phyloP scores from a whole-genome alignment of 2,329 filamentous ascomycete species.

The Bipolaris gigantea region DNA sequence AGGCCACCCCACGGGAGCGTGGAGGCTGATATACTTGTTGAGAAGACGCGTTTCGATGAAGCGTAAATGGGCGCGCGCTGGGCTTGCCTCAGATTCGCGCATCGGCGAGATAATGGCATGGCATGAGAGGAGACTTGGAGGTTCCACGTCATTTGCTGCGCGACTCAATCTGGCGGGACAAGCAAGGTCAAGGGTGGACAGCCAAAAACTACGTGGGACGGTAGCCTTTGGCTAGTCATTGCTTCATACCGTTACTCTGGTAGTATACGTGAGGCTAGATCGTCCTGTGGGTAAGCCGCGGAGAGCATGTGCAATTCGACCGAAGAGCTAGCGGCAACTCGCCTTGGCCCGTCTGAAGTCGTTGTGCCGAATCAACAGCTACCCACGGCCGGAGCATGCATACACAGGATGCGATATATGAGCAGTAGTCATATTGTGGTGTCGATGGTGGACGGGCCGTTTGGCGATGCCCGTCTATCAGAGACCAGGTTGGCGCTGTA shows the following conservation, averaged over 20 bases:
- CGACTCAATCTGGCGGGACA: slow-evolving; percentile 42
- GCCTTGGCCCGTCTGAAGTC: slow-evolving; percentile 23
- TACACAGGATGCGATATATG: slow-evolving; percentile 20
- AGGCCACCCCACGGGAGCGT: slow-evolving; percentile 43
- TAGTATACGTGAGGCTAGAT: slow-evolving; percentile 40
- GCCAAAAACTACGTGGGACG: slow-evolving; percentile 30
- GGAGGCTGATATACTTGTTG: slow-evolving; percentile 45
- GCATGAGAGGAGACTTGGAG: slow-evolving; percentile 34
- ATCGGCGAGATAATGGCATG: slow-evolving; percentile 44
- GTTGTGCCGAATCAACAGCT: slow-evolving; percentile 39
- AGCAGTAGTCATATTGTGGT: slow-evolving; percentile 28
- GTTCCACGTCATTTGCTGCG: slow-evolving; percentile 45
- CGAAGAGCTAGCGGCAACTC: slow-evolving; percentile 15
- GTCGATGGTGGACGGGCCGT: slow-evolving; percentile 21
- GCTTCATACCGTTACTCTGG: slow-evolving; percentile 40
- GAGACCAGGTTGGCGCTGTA: slow-evolving; percentile 30
- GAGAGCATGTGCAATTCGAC: slow-evolving; percentile 22
- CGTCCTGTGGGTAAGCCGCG: slow-evolving; percentile 29
- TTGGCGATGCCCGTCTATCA: slow-evolving; percentile 32
- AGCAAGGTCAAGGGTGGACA: slow-evolving; percentile 42
- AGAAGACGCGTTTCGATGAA: slow-evolving; percentile 30
- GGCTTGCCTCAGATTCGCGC: slow-evolving; percentile 37
- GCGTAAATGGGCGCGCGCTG: slow-evolving; percentile 32
- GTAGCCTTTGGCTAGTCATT: slow-evolving; percentile 38
- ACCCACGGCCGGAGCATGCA: slow-evolving; percentile 30